Evolutionary conservation across 768 basidiomycete species (phyloP).

Genomic region (Phylloporus rhodoxanthus): DNA sequence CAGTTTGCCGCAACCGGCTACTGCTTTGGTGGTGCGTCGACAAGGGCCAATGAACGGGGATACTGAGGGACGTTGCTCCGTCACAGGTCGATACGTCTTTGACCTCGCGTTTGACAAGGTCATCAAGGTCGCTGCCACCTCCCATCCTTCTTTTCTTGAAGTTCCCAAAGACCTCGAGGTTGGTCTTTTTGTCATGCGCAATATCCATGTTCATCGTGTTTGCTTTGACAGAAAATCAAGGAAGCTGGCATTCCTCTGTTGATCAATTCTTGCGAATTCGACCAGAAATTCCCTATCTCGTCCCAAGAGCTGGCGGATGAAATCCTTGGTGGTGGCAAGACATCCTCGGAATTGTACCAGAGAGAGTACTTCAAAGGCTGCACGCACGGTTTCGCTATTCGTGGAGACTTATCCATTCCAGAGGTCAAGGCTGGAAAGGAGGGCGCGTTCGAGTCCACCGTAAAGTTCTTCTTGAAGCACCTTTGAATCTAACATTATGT

Average conservation of each 20-base stretch:
- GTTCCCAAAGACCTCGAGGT: constrained; percentile 52
- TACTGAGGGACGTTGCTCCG: neutral
- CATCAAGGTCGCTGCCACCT: constrained; percentile 35
- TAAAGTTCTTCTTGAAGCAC: constrained; percentile 47
- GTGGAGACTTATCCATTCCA: constrained; percentile 43
- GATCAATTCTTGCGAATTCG: constrained; percentile 59
- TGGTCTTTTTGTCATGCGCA: neutral
- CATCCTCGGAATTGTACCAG: constrained; percentile 34
- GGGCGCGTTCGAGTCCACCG: constrained; percentile 43
- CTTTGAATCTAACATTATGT: constrained; percentile 10
- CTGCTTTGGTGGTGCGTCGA: constrained; percentile 58
- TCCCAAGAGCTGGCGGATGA: constrained; percentile 41
- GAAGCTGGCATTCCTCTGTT: constrained; percentile 50
- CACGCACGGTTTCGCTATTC: constrained; percentile 51
- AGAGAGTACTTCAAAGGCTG: constrained; percentile 33
- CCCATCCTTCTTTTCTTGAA: constrained; percentile 44
- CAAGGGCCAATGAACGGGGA: neutral
- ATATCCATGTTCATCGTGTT: neutral
- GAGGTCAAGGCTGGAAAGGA: constrained; percentile 58
- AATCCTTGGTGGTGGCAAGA: constrained; percentile 39
- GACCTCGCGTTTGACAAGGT: constrained; percentile 40
- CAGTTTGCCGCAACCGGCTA: constrained; percentile 58
- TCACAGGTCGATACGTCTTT: constrained; percentile 37
- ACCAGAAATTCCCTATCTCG: constrained; percentile 46
- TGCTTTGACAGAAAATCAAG: constrained; percentile 41